These are phyloP conservation scores for Tolypocladium sp. DNA, from an alignment of 2,329 filamentous ascomycete species.

Conservation along the genomic window DNA sequence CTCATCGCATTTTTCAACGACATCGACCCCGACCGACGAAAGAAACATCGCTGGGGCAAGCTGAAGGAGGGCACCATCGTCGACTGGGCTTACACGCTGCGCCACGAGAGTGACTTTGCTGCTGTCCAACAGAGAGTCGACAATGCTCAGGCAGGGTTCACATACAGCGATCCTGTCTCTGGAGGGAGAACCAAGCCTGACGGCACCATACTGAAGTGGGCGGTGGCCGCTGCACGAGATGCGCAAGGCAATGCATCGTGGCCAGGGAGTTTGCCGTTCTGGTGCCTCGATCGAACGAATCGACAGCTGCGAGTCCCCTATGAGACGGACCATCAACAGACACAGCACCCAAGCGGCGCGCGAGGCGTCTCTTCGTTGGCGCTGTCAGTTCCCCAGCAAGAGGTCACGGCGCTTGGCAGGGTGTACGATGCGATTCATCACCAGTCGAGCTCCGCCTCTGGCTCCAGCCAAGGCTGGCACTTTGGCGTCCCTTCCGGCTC, in stretches of 20 bases:
- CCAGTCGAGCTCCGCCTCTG: not conserved
- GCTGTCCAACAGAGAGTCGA: conserved; percentile 26
- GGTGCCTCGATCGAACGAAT: conserved; percentile 54
- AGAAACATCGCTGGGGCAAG: conserved; percentile 49
- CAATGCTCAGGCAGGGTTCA: conserved; percentile 20
- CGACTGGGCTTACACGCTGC: conserved; percentile 50
- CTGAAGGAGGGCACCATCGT: conserved; percentile 40
- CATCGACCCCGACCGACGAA: conserved; percentile 26
- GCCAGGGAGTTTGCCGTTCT: conserved; percentile 51
- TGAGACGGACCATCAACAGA: conserved; percentile 11
- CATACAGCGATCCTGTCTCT: conserved; percentile 36
- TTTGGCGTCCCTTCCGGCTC: conserved; percentile 7
- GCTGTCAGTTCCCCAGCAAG: conserved; percentile 20
- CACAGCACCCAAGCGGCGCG: conserved; percentile 40
- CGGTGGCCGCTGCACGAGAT: conserved; percentile 35
- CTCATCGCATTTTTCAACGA: conserved; percentile 51
- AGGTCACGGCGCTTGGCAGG: conserved; percentile 7
- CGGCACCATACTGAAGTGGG: conserved; percentile 49
- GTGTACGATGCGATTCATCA: conserved; percentile 20
- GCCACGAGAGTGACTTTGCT: conserved; percentile 22
- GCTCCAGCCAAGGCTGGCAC: not conserved
- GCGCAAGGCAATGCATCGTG: conserved; percentile 14
- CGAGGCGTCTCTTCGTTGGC: conserved; percentile 38
- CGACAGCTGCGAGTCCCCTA: conserved; percentile 46
- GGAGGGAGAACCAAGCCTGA: conserved; percentile 48